Conservation (phyloP, 352 stramenopile genomes). For the Pythium phragmitis region DNA sequence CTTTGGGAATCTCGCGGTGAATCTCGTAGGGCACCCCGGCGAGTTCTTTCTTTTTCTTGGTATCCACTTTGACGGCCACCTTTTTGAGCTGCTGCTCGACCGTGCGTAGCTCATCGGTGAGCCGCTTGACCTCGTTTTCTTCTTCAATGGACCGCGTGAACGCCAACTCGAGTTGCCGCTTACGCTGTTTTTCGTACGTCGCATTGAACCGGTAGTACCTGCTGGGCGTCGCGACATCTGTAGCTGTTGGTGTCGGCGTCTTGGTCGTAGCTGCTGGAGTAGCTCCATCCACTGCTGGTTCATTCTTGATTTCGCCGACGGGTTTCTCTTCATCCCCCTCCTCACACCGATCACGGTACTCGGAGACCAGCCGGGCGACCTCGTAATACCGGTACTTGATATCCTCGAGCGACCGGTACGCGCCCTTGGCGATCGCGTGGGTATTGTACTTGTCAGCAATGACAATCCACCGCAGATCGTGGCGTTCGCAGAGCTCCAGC, state of each 20-base stretch:
- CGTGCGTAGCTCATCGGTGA: conserved; percentile 53
- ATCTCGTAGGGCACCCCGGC: conserved; percentile 61
- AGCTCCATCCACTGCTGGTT: neutral
- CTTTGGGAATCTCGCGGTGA: conserved; percentile 43
- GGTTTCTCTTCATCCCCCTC: neutral
- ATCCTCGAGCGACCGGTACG: conserved; percentile 51
- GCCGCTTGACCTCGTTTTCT: conserved; percentile 56
- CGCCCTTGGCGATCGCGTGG: conserved; percentile 34
- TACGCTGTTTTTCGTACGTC: conserved; percentile 70
- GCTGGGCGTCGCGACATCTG: conserved; percentile 20
- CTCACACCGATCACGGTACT: conserved; percentile 34
- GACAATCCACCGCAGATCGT: conserved; percentile 68
- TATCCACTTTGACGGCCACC: conserved; percentile 50
- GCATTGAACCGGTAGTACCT: conserved; percentile 59
- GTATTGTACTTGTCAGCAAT: conserved; percentile 61
- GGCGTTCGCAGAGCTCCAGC: conserved; percentile 39
- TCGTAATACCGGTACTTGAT: conserved; percentile 80
- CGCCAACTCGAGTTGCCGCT: conserved; percentile 57
- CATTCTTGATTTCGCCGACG: conserved; percentile 2
- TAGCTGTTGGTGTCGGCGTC: neutral
- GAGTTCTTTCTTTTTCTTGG: conserved; percentile 76
- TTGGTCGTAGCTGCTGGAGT: neutral
- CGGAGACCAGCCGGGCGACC: conserved; percentile 40
- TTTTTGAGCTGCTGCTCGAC: conserved; percentile 77
- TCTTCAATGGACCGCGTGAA: conserved; percentile 68